Evolutionary conservation across 345 rosid species (phyloP).

Genomic region (Hibiscus tridactylites): DNA sequence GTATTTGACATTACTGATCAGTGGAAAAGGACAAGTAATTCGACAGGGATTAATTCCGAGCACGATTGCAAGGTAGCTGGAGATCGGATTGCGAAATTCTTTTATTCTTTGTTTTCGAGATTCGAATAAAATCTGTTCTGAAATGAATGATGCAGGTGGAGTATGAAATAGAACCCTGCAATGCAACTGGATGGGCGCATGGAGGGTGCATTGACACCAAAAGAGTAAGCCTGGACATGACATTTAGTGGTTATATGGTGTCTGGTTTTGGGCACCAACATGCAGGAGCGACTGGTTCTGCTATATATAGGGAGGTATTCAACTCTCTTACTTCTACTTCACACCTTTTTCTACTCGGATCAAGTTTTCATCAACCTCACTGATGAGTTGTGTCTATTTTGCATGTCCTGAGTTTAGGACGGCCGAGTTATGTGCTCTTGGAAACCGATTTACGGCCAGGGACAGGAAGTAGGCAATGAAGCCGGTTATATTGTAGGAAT

Average conservation of each 20-base stretch:
- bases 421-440: neutral
- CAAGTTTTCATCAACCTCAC: neutral
- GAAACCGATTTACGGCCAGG: neutral
- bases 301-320: neutral
- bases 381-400: neutral
- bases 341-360: neutral
- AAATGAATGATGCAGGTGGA: neutral
- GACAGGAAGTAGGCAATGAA: neutral
- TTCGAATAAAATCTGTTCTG: neutral
- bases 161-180: neutral
- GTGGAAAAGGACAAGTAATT: neutral
- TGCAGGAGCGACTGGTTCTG: neutral
- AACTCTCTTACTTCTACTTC: neutral
- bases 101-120: neutral
- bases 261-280: neutral
- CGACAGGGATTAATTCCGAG: neutral
- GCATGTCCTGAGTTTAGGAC: neutral
- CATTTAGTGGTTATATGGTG: neutral
- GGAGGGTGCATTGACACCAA: neutral
- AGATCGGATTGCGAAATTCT: neutral
- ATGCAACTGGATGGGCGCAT: neutral
- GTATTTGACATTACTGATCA: neutral
- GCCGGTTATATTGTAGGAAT: neutral
- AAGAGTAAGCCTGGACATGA: neutral
- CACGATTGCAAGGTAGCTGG: neutral